Base-by-base conservation (phyloP, 352 stramenopile species). In the Phytophthora syringae region DNA sequence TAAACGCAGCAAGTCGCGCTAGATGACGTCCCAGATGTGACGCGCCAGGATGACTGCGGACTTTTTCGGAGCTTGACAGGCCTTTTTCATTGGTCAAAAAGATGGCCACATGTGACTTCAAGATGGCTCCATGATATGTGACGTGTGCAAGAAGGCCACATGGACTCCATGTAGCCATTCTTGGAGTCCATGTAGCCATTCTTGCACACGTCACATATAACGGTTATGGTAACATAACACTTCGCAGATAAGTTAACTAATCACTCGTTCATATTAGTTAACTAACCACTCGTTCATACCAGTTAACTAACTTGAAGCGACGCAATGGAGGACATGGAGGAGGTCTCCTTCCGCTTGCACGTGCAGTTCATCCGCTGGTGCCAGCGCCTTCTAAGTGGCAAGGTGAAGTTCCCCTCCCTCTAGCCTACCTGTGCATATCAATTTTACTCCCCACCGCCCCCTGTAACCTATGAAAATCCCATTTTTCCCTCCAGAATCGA, bases 331-430 rank as follows among this genome's bases (percentile, higher is more conserved):
- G 67, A 76, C 15, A 82, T 89, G 71, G 84, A 93, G 60, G 80
- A 90, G 61, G 71, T 92, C 18, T 93, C 93, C 67, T 93, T 93
- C 65, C 69, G 76, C 34, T 67, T 97, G 51, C 84, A 97, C 60
- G 70, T 82, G 52, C 70, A 84, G 45, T 65, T 92, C 11, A 74
- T 86, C 37, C 74, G 70, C 22, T 88, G 75, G 55, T 55, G 76
- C 24, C 70, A 82, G 64, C 58, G 56, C 12, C 52, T 79, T 21
- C 64, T 84, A n/a, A 72, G 78, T 34, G 49, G 28, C 11, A 86
- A 78, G 72, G 83, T 90, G 62, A 34, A 39, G 21, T 42, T 20
- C 25, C 20, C 13, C 51, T n/a, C 13, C 1, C 12, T 65, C 10
- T 52, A 0, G 51, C 32, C 32, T 53, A 52, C 24, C 39, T 16